A percentile compares a stretch with the other conserved stretches of the same genome.
Conservation (phyloP, 495 filamentous ascomycete species). For the Xylaria scruposa region DNA sequence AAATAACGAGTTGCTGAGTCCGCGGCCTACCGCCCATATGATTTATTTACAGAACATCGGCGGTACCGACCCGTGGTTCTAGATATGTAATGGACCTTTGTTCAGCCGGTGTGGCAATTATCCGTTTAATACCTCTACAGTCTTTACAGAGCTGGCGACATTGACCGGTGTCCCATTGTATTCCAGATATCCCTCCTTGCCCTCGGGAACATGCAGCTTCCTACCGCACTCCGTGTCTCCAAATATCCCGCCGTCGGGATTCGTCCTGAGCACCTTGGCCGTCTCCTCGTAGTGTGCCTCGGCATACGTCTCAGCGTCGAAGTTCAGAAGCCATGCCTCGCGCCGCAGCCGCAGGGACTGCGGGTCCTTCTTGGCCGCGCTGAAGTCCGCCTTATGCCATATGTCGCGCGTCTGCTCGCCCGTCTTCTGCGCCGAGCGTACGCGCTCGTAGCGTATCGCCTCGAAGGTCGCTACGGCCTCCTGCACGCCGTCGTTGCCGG, state of each 20-base stretch:
- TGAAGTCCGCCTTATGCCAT: slow-evolving; percentile 69
- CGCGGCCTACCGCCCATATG: no score
- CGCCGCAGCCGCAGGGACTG: slow-evolving; percentile 60
- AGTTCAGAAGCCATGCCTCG: slow-evolving; percentile 65
- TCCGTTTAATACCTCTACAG: neutral
- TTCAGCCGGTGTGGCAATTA: neutral
- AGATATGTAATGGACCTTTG: no score
- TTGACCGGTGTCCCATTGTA: slow-evolving; percentile 23
- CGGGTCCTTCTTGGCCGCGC: slow-evolving; percentile 63
- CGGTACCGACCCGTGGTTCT: no score
- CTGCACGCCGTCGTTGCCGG: slow-evolving; percentile 45
- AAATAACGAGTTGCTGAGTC: no score
- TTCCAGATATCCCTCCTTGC: slow-evolving; percentile 33
- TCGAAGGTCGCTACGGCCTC: slow-evolving; percentile 56
- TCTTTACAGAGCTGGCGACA: neutral
- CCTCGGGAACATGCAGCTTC: slow-evolving; percentile 36
- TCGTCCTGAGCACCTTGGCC: slow-evolving; percentile 26
- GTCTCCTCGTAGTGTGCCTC: slow-evolving; percentile 37
- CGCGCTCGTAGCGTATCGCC: slow-evolving; percentile 59
- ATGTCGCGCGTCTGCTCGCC: slow-evolving; percentile 64
- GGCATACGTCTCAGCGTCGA: slow-evolving; percentile 68
- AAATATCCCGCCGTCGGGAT: slow-evolving; percentile 26
- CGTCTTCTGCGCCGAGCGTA: slow-evolving; percentile 63
- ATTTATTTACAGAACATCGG: no score
- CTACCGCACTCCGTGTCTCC: slow-evolving; percentile 28